Evolutionary conservation across 805 yeast species (phyloP).

Genomic region (Myxozyma kluyveri): DNA sequence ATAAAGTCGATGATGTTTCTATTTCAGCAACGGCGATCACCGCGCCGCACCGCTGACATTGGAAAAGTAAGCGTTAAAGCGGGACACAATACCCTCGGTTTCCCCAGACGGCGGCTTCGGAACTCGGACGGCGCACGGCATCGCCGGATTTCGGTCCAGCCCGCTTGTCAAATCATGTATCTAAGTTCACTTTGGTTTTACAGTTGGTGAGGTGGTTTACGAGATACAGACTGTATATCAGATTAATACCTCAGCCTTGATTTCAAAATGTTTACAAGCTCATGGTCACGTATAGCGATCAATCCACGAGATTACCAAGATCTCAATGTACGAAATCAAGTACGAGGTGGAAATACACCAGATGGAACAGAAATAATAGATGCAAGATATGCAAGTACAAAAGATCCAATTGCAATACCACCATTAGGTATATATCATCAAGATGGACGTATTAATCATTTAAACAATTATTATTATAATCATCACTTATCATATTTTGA

Average conservation of each 20-base stretch:
- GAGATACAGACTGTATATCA: too few species aligned
- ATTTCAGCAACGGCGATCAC: too few species aligned
- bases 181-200: too few species aligned
- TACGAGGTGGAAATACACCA: neutral
- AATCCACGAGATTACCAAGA: slow-evolving; percentile 20
- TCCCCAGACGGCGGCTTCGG: too few species aligned
- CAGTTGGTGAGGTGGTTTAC: too few species aligned
- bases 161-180: too few species aligned
- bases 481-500: slow-evolving; percentile 18
- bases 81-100: too few species aligned
- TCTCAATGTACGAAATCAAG: neutral
- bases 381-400: slow-evolving; percentile 15
- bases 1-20: too few species aligned
- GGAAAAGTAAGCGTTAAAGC: too few species aligned
- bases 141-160: too few species aligned
- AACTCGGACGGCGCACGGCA: too few species aligned
- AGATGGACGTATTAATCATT: slow-evolving; percentile 19
- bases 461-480: slow-evolving; percentile 21
- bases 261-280: slow-evolving; percentile 8
- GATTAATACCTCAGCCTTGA: neutral
- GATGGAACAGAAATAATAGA: slow-evolving; percentile 4
- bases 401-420: slow-evolving; percentile 17
- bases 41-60: too few species aligned
- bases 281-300: slow-evolving; percentile 9
- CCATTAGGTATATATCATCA: slow-evolving; percentile 17